Evolutionary conservation across 176 grass and related monocot genomes (phyloP), one percentile per base, ranked within the genome.

Genomic region (Panicum miliaceum): DNA sequence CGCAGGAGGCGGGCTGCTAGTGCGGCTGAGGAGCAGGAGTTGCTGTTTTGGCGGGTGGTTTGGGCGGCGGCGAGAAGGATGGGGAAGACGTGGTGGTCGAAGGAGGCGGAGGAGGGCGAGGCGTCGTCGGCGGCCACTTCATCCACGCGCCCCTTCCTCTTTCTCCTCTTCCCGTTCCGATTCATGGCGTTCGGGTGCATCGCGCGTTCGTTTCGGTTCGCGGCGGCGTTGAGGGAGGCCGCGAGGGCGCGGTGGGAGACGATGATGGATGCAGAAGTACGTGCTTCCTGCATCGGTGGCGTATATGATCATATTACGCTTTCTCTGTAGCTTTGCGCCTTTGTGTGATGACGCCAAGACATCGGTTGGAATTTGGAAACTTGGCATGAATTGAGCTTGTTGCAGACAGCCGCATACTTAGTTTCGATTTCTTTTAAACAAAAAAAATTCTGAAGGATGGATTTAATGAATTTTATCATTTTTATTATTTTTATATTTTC

Each of bases 51-150:
- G 20, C 36, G 5, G 25, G 65, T 25, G 29, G 57, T 14, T 58
- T 45, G 73, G 79, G 67, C 37, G 64, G 83, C 78, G 27, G 88
- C 78, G 12, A 90, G 79, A 26, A 90, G 78, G 57, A 82, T 19
- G 65, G 88, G 84, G 78, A 90, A 86, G 3, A 90, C 0, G 22
- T 45, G 26, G 22, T 20, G 78, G 78, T 90, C 78, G 47, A 86
- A 89, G 23, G 41, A 45, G 77, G 84, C 8, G 19, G 83, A 27
- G 65, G 40, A 62, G 7, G 66, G 42, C 15, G 66, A 71, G 52
- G 64, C 27, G 41, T 2, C 75, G 48, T 59, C 74, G 26, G 68
- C 50, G 12, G 42, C 18, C 40, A 40, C 9, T 23, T 63, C 63
- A 2, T 10, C 62, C 34, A 42, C 53, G 43, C 63, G 64, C 7